Conservation (phyloP, 495 filamentous ascomycete genomes). For the Stereocaulon alpinum region DNA sequence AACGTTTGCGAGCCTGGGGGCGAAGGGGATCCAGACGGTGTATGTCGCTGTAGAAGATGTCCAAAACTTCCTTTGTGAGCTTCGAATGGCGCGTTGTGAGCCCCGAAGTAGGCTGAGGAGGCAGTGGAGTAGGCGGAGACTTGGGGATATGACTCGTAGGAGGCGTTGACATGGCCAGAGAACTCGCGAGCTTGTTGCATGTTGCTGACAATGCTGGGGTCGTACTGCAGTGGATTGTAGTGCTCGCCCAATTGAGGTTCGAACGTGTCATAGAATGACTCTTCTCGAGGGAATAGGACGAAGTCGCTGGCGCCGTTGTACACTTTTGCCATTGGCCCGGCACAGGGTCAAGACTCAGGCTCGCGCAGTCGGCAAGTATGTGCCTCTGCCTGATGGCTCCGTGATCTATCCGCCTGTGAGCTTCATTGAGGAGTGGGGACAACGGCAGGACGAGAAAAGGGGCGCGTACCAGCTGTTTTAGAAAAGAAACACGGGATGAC, state of each 20-base stretch:
- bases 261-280: conserved; percentile 4
- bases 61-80: conserved; percentile 10
- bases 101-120: conserved; percentile 9
- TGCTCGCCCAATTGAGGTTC: conserved; percentile 5
- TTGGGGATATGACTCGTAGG: conserved; percentile 13
- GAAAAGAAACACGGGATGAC: background rate
- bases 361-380: background rate
- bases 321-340: conserved; percentile 20
- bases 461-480: background rate
- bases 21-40: conserved; percentile 22
- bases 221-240: conserved; percentile 6
- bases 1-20: conserved; percentile 25
- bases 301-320: conserved; percentile 18
- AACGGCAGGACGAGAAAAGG: conserved; percentile 2
- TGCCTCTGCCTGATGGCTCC: background rate
- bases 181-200: conserved; percentile 12
- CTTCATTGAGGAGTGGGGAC: background rate
- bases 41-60: conserved; percentile 7
- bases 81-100: conserved; percentile 9
- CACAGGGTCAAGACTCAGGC: background rate
- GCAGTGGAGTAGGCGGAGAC: conserved; percentile 1
- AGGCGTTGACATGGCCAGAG: conserved; percentile 3
- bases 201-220: conserved; percentile 3
- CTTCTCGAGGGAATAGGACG: conserved; percentile 22
- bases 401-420: conserved; percentile 3